Conservation (phyloP, 2,329 filamentous ascomycete genomes). For the Rhinocladiella similis region DNA sequence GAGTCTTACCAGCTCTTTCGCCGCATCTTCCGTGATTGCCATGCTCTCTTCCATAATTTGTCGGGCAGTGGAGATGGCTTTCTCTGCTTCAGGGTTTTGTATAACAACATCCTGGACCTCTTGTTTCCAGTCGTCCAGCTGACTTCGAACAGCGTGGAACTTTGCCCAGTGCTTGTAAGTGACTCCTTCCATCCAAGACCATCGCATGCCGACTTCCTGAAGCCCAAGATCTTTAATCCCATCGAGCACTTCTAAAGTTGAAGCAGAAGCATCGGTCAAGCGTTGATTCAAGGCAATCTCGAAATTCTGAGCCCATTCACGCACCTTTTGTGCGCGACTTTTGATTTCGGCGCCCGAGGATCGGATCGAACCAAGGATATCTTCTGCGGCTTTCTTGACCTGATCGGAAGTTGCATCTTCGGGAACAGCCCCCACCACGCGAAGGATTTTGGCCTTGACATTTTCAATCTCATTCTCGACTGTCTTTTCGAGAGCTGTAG, state of each 20-base stretch:
- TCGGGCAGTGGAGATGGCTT: constrained; percentile 66
- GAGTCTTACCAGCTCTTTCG: constrained; percentile 74
- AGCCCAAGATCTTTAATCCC: constrained; percentile 80
- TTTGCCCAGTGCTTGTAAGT: constrained; percentile 98
- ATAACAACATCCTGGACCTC: constrained; percentile 77
- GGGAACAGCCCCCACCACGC: constrained; percentile 56
- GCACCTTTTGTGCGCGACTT: constrained; percentile 72
- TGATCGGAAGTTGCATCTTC: constrained; percentile 57
- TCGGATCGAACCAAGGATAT: constrained; percentile 60
- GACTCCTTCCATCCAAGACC: constrained; percentile 93
- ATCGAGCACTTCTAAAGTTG: constrained; percentile 79
- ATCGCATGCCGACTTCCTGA: constrained; percentile 87
- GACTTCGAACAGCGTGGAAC: constrained; percentile 82
- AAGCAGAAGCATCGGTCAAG: constrained; percentile 71
- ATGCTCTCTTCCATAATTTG: constrained; percentile 78
- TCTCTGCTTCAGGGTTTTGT: constrained; percentile 68
- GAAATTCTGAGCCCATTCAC: constrained; percentile 73
- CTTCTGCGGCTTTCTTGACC: constrained; percentile 52
- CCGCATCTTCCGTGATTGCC: constrained; percentile 73
- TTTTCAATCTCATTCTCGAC: constrained; percentile 62
- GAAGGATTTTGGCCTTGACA: constrained; percentile 68
- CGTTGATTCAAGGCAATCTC: constrained; percentile 68
- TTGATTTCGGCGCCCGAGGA: constrained; percentile 72
- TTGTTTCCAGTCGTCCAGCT: constrained; percentile 79
- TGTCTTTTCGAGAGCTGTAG: constrained; percentile 68